Conservation (phyloP, 768 basidiomycete genomes). For the Antrodiella citrinella region DNA sequence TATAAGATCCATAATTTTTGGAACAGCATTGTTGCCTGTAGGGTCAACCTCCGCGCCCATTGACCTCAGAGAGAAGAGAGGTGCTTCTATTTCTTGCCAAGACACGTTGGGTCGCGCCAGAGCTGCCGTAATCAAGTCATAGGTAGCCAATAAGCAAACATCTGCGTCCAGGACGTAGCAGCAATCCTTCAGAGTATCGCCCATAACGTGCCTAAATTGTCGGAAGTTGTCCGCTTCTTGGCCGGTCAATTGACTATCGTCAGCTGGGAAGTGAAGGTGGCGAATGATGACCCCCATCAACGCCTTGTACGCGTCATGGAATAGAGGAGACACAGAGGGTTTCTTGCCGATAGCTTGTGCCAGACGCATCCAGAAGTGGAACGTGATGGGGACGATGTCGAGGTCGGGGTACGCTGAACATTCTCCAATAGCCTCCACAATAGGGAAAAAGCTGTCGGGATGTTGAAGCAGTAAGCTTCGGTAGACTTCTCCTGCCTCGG, state of each 20-base stretch:
- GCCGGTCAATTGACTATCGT: constrained; percentile 51
- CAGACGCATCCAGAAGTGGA: constrained; percentile 97
- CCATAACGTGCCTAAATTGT: constrained; percentile 95
- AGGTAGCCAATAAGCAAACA: constrained; percentile 71
- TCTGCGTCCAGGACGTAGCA: constrained; percentile 89
- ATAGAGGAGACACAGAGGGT: constrained; percentile 60
- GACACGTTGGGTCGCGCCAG: constrained; percentile 56
- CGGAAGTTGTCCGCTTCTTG: constrained; percentile 94
- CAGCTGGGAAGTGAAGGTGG: constrained; percentile 87
- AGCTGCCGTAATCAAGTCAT: constrained; percentile 70
- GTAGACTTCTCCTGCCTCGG: constrained; percentile 98
- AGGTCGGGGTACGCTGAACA: constrained; percentile 91
- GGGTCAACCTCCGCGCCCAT: constrained; percentile 94
- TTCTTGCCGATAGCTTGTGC: constrained; percentile 84
- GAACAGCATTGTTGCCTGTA: constrained; percentile 76
- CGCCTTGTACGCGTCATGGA: constrained; percentile 74
- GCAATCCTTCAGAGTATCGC: constrained; percentile 97
- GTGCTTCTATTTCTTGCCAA: constrained; percentile 98
- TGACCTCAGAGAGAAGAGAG: constrained; percentile 93
- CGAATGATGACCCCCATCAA: constrained; percentile 82
- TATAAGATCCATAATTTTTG: constrained; percentile 92
- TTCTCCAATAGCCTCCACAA: constrained; percentile 89
- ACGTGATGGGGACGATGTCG: constrained; percentile 95
- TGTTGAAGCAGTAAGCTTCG: constrained; percentile 82
- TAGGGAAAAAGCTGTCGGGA: constrained; percentile 86